These are phyloP conservation scores for Salix exigua DNA, from an alignment of 345 rosid genomes.

Conservation along the genomic window DNA sequence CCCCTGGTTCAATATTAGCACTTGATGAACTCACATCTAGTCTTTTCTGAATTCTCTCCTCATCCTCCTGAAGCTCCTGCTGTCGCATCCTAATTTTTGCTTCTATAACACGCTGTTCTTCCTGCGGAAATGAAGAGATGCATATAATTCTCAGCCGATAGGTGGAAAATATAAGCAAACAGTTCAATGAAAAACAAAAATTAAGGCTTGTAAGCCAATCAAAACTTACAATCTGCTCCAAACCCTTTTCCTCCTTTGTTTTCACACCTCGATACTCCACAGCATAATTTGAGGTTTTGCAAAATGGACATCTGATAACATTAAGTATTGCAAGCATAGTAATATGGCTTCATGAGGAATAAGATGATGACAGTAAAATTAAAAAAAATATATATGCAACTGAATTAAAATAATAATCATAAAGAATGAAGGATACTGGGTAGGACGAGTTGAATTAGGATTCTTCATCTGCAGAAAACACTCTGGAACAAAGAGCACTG, in stretches of 20 bases:
- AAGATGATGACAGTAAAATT: not conserved
- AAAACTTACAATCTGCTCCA: slow-evolving; percentile 84
- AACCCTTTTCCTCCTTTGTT: slow-evolving; percentile 92
- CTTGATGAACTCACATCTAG: slow-evolving; percentile 64
- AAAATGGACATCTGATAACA: slow-evolving; percentile 81
- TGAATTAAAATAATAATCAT: not conserved
- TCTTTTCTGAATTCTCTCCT: slow-evolving; percentile 78
- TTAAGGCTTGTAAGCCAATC: not conserved
- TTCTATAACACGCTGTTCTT: slow-evolving; percentile 96
- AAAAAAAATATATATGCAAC: slow-evolving; percentile 6
- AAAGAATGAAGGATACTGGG: slow-evolving; percentile 82
- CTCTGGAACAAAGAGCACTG: slow-evolving; percentile 47
- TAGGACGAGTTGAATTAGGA: slow-evolving; percentile 87
- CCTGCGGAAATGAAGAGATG: slow-evolving; percentile 39
- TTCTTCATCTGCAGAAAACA: slow-evolving; percentile 99
- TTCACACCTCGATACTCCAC: slow-evolving; percentile 93
- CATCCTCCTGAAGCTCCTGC: slow-evolving; percentile 84
- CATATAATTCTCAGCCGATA: not conserved
- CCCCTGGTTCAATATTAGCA: slow-evolving; percentile 42
- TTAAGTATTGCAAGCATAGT: slow-evolving; percentile 45
- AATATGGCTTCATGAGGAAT: not conserved
- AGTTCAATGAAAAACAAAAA: not conserved
- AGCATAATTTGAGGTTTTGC: slow-evolving; percentile 92
- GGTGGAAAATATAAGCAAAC: not conserved
- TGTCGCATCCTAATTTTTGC: slow-evolving; percentile 87